Evolutionary conservation across 2,329 filamentous ascomycete species (phyloP), one percentile per base, ranked within the genome.

Genomic region (Penicillium sp.): DNA sequence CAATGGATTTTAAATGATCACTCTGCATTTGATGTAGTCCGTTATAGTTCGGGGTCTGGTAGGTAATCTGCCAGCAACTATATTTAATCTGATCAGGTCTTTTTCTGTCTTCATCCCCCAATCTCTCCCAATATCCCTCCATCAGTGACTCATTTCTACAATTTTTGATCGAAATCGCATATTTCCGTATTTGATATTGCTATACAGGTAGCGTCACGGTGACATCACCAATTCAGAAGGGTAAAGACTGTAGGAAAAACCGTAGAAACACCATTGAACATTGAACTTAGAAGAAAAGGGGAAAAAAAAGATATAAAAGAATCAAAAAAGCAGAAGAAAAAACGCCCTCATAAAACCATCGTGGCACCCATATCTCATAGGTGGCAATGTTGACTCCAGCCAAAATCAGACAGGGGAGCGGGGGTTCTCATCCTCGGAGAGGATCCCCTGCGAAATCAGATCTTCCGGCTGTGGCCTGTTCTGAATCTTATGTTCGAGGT

Each of bases 401-500:
- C 38, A 34, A 19, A 15, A 46, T 63, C 34, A 63, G 6, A 61
- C 36, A 3, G 53, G 53, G 9, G 63, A 66, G 47, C 70, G 70
- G 19, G 78, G 77, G 60, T 78, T 70, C 63, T 80, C 78, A 65
- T 89, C 86, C 63, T 88, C 84, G 57, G 84, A 85, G 62, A 97
- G 77, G 54, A 97, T 90, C 5, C 92, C 92, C 65, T 89, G 86
- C 68, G 89, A 86, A 57, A 96, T 81, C 61, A 96, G 79, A 50
- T 88, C 82, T 64, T 92, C 90, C 11, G 90, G 88, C 36, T 84
- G 81, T 1, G 92, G 92, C 21, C 92, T 84, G 67, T 88, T 83
- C 69, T 88, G 84, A 61, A 97, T 86, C 74, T 92, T 92, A 70
- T 95, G 91, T 75, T 96, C 94, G 60, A 97, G 82, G 54, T 83